Evolutionary conservation across 2,329 filamentous ascomycete genomes (phyloP).

Genomic region (Camillea tinctor): DNA sequence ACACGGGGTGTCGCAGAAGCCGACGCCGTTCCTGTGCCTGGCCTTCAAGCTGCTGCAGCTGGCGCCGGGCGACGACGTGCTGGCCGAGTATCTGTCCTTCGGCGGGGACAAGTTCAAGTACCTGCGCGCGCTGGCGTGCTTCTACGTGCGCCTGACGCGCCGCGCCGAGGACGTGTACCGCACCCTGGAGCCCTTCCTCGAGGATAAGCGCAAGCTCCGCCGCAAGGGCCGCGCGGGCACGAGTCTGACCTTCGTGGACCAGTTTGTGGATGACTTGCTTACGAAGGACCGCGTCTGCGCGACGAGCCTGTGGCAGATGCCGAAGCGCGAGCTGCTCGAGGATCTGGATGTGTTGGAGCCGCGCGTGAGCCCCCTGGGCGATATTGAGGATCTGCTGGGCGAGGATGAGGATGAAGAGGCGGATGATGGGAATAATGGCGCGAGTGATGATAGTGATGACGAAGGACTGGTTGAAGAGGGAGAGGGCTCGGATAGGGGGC

Average conservation of each 20-base stretch:
- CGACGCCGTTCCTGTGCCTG: conserved; percentile 89
- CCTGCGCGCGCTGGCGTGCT: conserved; percentile 81
- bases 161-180: conserved; percentile 77
- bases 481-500: conserved; percentile 12
- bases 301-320: conserved; percentile 90
- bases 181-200: conserved; percentile 77
- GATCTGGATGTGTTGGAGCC: conserved; percentile 87
- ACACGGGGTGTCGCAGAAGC: conserved; percentile 78
- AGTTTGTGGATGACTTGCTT: conserved; percentile 90
- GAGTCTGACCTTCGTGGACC: conserved; percentile 77
- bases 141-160: conserved; percentile 90
- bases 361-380: conserved; percentile 77
- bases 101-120: conserved; percentile 81
- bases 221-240: conserved; percentile 73
- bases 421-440: conserved; percentile 20
- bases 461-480: conserved; percentile 12
- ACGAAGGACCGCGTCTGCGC: conserved; percentile 87
- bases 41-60: conserved; percentile 94
- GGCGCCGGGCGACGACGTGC: conserved; percentile 72
- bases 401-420: conserved; percentile 51
- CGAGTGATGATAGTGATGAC: conserved; percentile 16
- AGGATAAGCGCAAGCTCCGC: conserved; percentile 80
- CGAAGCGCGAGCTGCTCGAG: conserved; percentile 76
- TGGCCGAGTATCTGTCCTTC: conserved; percentile 76
- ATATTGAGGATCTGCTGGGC: conserved; percentile 69